These are phyloP conservation scores for Nicotiana rustica DNA, from an alignment of 305 asterid species.

Conservation along the genomic window DNA sequence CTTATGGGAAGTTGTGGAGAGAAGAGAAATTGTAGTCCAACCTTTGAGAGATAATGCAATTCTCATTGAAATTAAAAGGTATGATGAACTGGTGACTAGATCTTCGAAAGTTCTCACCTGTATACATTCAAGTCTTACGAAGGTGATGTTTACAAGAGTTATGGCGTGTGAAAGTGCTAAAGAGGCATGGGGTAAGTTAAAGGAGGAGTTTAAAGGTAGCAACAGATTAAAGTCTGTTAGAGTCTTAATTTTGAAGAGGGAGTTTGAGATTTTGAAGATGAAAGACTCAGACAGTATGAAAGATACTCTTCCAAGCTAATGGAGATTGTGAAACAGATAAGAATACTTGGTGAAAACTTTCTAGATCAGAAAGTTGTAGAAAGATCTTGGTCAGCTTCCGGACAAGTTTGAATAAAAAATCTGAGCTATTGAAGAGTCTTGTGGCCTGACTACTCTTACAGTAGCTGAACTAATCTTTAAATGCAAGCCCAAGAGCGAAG, in stretches of 20 bases:
- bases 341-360: slow-evolving; percentile 6
- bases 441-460: neutral
- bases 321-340: slow-evolving; percentile 30
- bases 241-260: neutral
- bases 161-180: neutral
- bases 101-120: neutral
- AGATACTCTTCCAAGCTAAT: slow-evolving; percentile 20
- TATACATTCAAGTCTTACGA: neutral
- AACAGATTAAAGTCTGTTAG: neutral
- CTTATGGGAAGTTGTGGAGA: slow-evolving; percentile 24
- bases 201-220: slow-evolving; percentile 26
- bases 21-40: neutral
- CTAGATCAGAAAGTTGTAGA: neutral
- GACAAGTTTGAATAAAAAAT: neutral
- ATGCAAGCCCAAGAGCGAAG: neutral
- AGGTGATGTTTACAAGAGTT: neutral
- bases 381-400: neutral
- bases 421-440: neutral
- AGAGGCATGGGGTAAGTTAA: slow-evolving; percentile 12
- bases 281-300: neutral
- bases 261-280: slow-evolving; percentile 5
- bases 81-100: neutral
- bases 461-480: neutral
- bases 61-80: neutral
- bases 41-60: slow-evolving; percentile 14